phyloP scores from a whole-genome alignment of 345 rosid species.

The Brassica rapa region DNA sequence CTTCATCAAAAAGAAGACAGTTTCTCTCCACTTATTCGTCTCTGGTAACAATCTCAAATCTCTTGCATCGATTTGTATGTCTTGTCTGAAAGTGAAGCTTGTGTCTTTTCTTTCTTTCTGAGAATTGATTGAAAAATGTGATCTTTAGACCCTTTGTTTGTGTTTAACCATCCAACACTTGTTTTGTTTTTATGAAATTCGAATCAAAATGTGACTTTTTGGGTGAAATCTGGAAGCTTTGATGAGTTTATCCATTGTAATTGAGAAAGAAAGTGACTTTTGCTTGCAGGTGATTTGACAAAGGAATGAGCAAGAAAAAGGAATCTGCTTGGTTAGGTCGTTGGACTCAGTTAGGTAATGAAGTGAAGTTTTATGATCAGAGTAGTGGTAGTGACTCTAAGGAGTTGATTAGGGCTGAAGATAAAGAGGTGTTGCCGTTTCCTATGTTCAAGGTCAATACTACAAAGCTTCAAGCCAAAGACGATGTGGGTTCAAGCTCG shows the following conservation, averaged over 20 bases:
- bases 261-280: not conserved
- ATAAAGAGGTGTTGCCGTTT: conserved; percentile 24
- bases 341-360: conserved; percentile 38
- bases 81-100: conserved; percentile 5
- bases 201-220: not conserved
- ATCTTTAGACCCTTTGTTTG: not conserved
- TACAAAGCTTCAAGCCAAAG: not conserved
- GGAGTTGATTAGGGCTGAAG: conserved; percentile 22
- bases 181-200: not conserved
- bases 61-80: conserved; percentile 13
- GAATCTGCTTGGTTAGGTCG: conserved; percentile 75
- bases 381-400: conserved; percentile 6
- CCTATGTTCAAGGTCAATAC: conserved; percentile 28
- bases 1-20: not conserved
- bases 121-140: not conserved
- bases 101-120: not conserved
- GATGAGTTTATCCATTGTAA: not conserved
- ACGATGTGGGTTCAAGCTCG: conserved; percentile 50
- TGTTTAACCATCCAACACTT: not conserved
- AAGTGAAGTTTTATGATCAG: conserved; percentile 8
- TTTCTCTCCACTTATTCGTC: conserved; percentile 34
- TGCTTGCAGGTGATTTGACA: conserved; percentile 23
- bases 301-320: conserved; percentile 27
- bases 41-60: conserved; percentile 29
- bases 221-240: conserved; percentile 13